These are phyloP conservation scores for Eremomyces bilateralis DNA, from an alignment of 495 filamentous ascomycete species.

Conservation along the genomic window DNA sequence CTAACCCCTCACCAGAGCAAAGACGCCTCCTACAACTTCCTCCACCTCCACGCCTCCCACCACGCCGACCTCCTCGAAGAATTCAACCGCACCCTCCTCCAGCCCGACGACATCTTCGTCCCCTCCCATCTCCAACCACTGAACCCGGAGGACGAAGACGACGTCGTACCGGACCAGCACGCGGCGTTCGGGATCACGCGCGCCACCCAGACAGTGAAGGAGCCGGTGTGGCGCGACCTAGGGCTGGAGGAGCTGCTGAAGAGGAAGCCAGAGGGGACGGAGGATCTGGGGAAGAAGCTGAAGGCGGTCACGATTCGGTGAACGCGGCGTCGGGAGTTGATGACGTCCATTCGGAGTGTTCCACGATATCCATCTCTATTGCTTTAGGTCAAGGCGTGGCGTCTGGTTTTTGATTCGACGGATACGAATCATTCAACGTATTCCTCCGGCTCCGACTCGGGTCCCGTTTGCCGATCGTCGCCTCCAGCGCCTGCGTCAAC, in stretches of 20 bases:
- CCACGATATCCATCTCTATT: too few species aligned
- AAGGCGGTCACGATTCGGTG: too few species aligned
- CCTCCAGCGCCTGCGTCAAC: conserved; percentile 53
- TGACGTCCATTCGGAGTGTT: too few species aligned
- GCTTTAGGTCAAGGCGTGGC: too few species aligned
- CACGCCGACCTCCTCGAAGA: conserved; percentile 82
- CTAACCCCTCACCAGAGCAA: too few species aligned
- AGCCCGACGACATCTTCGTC: conserved; percentile 55
- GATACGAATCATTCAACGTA: conserved; percentile 26
- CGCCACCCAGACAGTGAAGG: conserved; percentile 43
- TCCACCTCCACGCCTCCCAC: conserved; percentile 64
- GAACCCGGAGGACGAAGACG: conserved; percentile 95
- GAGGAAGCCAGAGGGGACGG: conserved; percentile 29
- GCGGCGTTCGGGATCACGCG: conserved; percentile 88
- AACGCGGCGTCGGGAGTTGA: too few species aligned
- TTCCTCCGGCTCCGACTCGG: conserved; percentile 41
- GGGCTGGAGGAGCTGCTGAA: conserved; percentile 52
- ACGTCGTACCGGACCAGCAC: conserved; percentile 89
- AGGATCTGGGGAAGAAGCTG: too few species aligned
- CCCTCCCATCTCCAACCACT: conserved; percentile 73
- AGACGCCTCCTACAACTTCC: conserved; percentile 64
- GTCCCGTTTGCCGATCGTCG: conserved; percentile 51
- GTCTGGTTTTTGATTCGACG: too few species aligned
- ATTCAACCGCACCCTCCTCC: conserved; percentile 15
- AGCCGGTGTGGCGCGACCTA: conserved; percentile 71